Evolutionary conservation across 768 basidiomycete genomes (phyloP), one percentile per base, ranked within the genome.

Genomic region (Scleroderma citrinum): DNA sequence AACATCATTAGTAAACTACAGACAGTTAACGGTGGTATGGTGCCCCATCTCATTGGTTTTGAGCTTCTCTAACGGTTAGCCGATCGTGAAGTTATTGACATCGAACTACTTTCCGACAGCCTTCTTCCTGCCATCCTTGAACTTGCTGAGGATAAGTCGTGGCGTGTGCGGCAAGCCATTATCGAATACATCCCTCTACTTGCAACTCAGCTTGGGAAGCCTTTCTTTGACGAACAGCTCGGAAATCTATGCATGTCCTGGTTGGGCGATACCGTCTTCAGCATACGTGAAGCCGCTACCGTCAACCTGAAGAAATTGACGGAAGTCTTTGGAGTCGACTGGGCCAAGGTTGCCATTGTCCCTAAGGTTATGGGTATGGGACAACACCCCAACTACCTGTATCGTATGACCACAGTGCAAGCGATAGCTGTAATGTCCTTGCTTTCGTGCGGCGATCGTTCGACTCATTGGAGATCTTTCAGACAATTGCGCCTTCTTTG

Each of bases 171-270:
- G 58, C 96, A 99, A 69, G 96, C 96, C 7, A 98, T 99, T 72
- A 99, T 99, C 69, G 96, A 98, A 69, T 97, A 99, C 71, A 89
- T 99, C 59, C 96, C 96, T n/a, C 81, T 98, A 19, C 85, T 99
- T 40, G 94, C 96, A 37, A 93, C 87, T n/a, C 96, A 99, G 65
- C 80, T 99, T 49, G 96, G 96, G 47, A 91, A 91, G 59, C 76
- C 85, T 23, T 98, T 98, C 73, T 99, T 99, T 66, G 94, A 99
- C 67, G 96, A 98, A 60, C 92, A 95, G 66, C 81, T 99, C 38
- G 91, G 89, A 23, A 92, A 89, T 60, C 75, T 99, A 24, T 99
- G 96, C 76, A 96, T 99, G 94, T 91, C 90, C 7, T 99, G 96
- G 96, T 69, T 99, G 54, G 94, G 94, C 7, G 96, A 99, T 68